Base-by-base conservation (phyloP, 345 rosid species). In the Bretschneidera sinensis region DNA sequence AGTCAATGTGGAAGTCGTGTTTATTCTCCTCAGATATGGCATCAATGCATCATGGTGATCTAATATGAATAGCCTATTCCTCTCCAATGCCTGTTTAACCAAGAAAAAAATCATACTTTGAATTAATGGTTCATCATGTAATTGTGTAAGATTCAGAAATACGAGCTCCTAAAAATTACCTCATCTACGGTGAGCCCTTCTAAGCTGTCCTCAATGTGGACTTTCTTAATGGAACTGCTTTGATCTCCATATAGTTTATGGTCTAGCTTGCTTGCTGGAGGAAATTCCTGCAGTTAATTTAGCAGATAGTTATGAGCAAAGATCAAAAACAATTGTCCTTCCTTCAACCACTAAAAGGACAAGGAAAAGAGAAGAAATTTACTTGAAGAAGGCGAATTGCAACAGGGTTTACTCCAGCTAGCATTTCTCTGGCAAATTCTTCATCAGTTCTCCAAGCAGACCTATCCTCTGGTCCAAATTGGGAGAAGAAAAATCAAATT, bases 401-500 rank as follows among this genome's bases (percentile, higher is more conserved):
- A 49, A 83, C 75, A 25, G 90, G 90, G 66, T 90, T 81, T 13
- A 81, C 62, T 0, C 94, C 97, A 51, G 96, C 91, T 21, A 88
- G 74, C 97, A 91, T 88, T 77, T 91, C 87, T 74, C 97, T 81
- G 0, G 79, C 84, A 17, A 91, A 91, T 21, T 91, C 97, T 43
- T 76, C 91, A 69, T 91, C 94, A 0, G 87, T 81, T 48, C 82
- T 76, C 94, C 97, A 85, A 0, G 88, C 94, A 47, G 85, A 65
- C 62, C 51, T 72, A 70, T 81, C 76, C 72, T 72, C 97, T 87
- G 77, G 66, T n/a, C 43, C 55, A 13, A 60, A 50, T 3, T 20
- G 19, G 19, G 11, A 45, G 43, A 54, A 19, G 50, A 16, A 34
- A 13, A 7, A 39, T 39, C 45, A 39, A 14, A 39, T 39, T 39